Evolutionary conservation across 2,329 filamentous ascomycete genomes (phyloP).

Genomic region (Epichloe scottii): DNA sequence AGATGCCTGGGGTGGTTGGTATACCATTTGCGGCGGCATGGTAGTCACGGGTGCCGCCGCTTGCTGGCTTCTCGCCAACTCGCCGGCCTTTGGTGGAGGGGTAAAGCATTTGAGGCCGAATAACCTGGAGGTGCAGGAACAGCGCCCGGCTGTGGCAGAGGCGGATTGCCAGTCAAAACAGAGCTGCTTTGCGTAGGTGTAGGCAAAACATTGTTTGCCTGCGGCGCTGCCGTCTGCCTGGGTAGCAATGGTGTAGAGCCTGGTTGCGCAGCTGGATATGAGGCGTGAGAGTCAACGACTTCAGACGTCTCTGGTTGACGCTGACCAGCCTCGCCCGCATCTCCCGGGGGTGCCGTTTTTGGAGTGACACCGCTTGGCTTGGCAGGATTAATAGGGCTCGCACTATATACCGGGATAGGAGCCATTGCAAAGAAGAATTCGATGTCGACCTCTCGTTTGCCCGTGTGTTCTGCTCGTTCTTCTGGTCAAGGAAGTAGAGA

Average conservation of each 20-base stretch:
- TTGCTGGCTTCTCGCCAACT: slow-evolving; percentile 26
- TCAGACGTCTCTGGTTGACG: slow-evolving; percentile 1
- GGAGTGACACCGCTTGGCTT: slow-evolving; percentile 39
- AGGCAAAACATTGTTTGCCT: slow-evolving; percentile 24
- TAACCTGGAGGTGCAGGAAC: slow-evolving; percentile 30
- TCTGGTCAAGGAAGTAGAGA: not conserved
- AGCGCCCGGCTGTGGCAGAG: slow-evolving; percentile 45
- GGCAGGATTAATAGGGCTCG: slow-evolving; percentile 45
- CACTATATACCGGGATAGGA: slow-evolving; percentile 45
- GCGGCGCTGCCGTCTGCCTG: slow-evolving; percentile 27
- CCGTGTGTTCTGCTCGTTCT: not conserved
- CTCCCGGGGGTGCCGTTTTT: slow-evolving; percentile 21
- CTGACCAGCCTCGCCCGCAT: slow-evolving; percentile 1
- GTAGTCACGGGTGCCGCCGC: slow-evolving; percentile 17
- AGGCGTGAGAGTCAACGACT: slow-evolving; percentile 7
- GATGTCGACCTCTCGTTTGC: not conserved
- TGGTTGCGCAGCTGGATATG: slow-evolving; percentile 32
- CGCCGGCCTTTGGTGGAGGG: slow-evolving; percentile 39
- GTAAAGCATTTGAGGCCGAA: slow-evolving; percentile 18
- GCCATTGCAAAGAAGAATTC: slow-evolving; percentile 32
- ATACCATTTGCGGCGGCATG: slow-evolving; percentile 35
- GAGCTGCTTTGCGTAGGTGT: slow-evolving; percentile 28
- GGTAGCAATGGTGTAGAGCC: slow-evolving; percentile 33
- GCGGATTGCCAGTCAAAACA: slow-evolving; percentile 25
- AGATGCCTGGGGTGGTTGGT: slow-evolving; percentile 31